A percentile compares a stretch with the other conserved stretches of the same genome.
Conservation (phyloP, 2,329 filamentous ascomycete genomes). For the Colletotrichum sp. region DNA sequence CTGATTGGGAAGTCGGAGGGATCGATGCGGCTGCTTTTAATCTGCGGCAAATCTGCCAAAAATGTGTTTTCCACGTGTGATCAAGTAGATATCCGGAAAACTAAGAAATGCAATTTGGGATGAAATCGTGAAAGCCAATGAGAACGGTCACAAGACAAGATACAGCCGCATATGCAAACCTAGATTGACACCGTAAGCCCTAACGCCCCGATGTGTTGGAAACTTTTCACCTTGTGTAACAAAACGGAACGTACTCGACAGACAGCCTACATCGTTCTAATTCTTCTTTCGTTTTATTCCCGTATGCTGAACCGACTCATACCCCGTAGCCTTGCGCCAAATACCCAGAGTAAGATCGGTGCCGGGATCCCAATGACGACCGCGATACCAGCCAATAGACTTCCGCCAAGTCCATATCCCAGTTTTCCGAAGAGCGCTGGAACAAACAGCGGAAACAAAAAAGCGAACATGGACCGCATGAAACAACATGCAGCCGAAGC, state of each 20-base stretch:
- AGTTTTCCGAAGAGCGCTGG: slow-evolving; percentile 40
- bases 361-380: slow-evolving; percentile 41
- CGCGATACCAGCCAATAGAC: slow-evolving; percentile 38
- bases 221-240: neutral
- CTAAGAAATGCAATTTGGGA: neutral
- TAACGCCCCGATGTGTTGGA: neutral
- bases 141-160: neutral
- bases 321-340: slow-evolving; percentile 37
- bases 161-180: neutral
- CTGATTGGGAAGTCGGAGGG: neutral
- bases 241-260: rapidly evolving
- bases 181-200: neutral
- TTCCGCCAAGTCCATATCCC: slow-evolving; percentile 45
- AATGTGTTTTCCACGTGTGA: neutral
- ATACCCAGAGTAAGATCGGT: slow-evolving; percentile 44
- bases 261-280: rapidly evolving
- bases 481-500: slow-evolving; percentile 53
- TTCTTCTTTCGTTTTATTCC: no score
- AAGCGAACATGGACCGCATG: slow-evolving; percentile 48
- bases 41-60: neutral
- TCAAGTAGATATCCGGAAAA: neutral
- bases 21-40: neutral
- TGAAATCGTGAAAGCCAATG: neutral
- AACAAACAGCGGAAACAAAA: slow-evolving; percentile 55
- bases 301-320: slow-evolving; percentile 4